A percentile compares a stretch with the other conserved stretches of the same genome.
Evolutionary conservation across 768 basidiomycete genomes (phyloP).

Genomic region (Pisolithus orientalis): DNA sequence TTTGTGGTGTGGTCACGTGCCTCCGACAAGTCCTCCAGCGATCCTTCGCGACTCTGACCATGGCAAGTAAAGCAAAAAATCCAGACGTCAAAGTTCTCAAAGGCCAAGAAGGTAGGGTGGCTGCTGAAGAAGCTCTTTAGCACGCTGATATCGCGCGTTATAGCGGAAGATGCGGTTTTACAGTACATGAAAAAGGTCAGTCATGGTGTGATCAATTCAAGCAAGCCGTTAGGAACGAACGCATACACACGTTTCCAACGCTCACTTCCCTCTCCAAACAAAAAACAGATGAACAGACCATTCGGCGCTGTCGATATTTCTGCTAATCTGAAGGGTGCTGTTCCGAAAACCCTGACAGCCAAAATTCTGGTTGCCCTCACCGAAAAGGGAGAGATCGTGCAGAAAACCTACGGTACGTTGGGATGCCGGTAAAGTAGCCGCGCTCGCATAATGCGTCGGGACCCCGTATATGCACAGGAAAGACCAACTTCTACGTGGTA

Average conservation of each 20-base stretch:
- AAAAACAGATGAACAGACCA: conserved; percentile 80
- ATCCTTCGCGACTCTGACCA: not conserved
- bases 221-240: not conserved
- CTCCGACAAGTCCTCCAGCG: too few relatives aligned
- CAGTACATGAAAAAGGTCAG: conserved; percentile 72
- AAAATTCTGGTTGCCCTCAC: conserved; percentile 78
- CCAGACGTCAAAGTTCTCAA: conserved; percentile 57
- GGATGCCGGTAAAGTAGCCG: conserved; percentile 1
- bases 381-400: conserved; percentile 77
- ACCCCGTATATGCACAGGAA: conserved; percentile 41
- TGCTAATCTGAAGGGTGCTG: conserved; percentile 85
- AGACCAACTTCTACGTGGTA: conserved; percentile 81
- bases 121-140: not conserved
- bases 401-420: conserved; percentile 73
- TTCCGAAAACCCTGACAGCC: conserved; percentile 77
- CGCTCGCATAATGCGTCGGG: not conserved
- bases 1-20: too few relatives aligned
- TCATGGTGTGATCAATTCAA: not conserved
- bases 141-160: not conserved
- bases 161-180: conserved; percentile 71
- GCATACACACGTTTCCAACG: conserved; percentile 4
- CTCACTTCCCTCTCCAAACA: not conserved
- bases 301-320: conserved; percentile 89
- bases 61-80: conserved; percentile 47
- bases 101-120: conserved; percentile 58